phyloP scores from a whole-genome alignment of 768 basidiomycete species.

The Boletales sp. region DNA sequence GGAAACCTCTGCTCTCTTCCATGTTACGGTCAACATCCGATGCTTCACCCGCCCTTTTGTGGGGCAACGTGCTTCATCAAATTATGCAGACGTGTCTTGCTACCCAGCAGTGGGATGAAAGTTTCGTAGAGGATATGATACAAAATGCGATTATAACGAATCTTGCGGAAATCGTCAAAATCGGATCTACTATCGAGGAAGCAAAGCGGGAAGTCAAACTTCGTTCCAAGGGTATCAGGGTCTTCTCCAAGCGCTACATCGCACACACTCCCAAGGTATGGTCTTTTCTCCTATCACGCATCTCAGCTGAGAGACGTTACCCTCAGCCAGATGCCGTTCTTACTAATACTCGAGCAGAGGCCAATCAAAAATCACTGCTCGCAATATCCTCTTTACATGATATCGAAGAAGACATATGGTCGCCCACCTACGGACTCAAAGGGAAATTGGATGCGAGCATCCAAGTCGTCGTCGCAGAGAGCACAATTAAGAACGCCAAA shows the following conservation, averaged over 20 bases:
- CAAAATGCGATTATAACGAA: slow-evolving; percentile 50
- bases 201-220: slow-evolving; percentile 59
- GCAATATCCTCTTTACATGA: slow-evolving; percentile 78
- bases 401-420: slow-evolving; percentile 97
- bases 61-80: slow-evolving; percentile 93
- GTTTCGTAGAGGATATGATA: slow-evolving; percentile 58
- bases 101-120: slow-evolving; percentile 57
- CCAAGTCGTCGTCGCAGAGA: slow-evolving; percentile 57
- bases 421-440: slow-evolving; percentile 89
- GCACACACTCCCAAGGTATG: slow-evolving; percentile 59
- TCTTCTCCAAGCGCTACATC: slow-evolving; percentile 67
- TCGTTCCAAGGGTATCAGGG: slow-evolving; percentile 60
- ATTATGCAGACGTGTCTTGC: slow-evolving; percentile 80
- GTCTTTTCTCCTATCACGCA: not conserved
- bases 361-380: slow-evolving; percentile 50
- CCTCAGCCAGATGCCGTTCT: slow-evolving; percentile 60
- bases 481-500: slow-evolving; percentile 20
- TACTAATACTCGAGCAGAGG: slow-evolving; percentile 57
- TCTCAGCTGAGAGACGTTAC: not conserved
- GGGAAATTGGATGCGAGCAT: slow-evolving; percentile 95
- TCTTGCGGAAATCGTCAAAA: slow-evolving; percentile 59
- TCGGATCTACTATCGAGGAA: slow-evolving; percentile 55
- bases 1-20: slow-evolving; percentile 78
- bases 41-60: slow-evolving; percentile 66
- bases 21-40: slow-evolving; percentile 59